Percentiles rank a stretch among this genome's conserved stretches.
phyloP scores from a whole-genome alignment of 2,329 filamentous ascomycete genomes.

The Aspergillus japonicus region DNA sequence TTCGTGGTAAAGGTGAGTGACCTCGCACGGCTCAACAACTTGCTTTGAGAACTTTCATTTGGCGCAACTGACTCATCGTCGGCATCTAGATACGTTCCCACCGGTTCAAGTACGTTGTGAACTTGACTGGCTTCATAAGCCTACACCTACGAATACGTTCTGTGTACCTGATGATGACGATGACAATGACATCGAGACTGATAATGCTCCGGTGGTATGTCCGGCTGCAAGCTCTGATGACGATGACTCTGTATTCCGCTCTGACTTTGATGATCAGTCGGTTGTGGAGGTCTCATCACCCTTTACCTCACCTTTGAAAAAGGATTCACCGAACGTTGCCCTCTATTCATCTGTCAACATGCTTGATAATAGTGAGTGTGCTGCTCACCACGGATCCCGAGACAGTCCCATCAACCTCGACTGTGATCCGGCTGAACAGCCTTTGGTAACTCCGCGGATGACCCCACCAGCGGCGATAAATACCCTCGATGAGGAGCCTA shows the following conservation, averaged over 20 bases:
- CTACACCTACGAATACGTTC: constrained; percentile 38
- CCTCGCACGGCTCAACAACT: neutral
- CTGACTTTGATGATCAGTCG: constrained; percentile 21
- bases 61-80: neutral
- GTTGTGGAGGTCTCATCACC: constrained; percentile 25
- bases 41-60: neutral
- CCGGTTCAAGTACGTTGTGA: constrained; percentile 34
- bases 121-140: constrained; percentile 28
- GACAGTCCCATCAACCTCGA: constrained; percentile 19
- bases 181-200: constrained; percentile 25
- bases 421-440: constrained; percentile 17
- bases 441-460: constrained; percentile 24
- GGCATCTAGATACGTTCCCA: constrained; percentile 28
- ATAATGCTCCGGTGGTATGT: constrained; percentile 4
- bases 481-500: neutral
- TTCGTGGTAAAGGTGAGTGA: constrained; percentile 45
- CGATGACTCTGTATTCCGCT: constrained; percentile 13
- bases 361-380: neutral
- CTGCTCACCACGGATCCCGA: constrained; percentile 4
- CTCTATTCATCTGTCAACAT: neutral
- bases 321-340: constrained; percentile 1
- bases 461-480: constrained; percentile 18
- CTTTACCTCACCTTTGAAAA: constrained; percentile 23
- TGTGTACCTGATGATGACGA: constrained; percentile 43
- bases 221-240: constrained; percentile 10